Percentiles rank a stretch among this genome's conserved stretches.
These are phyloP conservation scores for Fusarium acutatum DNA, from an alignment of 2,329 filamentous ascomycete genomes.

Conservation along the genomic window DNA sequence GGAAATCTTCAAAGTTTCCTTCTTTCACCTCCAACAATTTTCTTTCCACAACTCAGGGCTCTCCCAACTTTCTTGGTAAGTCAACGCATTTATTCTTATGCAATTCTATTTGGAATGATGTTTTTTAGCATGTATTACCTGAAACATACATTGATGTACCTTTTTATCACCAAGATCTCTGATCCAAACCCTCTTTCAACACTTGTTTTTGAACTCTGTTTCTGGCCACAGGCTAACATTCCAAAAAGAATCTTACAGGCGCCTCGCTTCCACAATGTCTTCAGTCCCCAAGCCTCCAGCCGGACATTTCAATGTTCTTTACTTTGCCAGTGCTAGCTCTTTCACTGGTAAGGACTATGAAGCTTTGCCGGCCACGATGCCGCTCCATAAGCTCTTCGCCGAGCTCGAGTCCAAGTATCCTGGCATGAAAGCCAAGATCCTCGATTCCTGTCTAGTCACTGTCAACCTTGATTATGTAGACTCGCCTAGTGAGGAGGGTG, in stretches of 20 bases:
- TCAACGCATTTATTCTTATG: slow-evolving; percentile 3
- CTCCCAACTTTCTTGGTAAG: slow-evolving; percentile 46
- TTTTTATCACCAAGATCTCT: slow-evolving; percentile 79
- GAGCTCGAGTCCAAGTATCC: slow-evolving; percentile 73
- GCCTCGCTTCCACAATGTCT: slow-evolving; percentile 41
- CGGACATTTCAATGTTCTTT: slow-evolving; percentile 81
- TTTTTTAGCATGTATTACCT: slow-evolving; percentile 67
- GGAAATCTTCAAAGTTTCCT: slow-evolving; percentile 10
- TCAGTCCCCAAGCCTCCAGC: slow-evolving; percentile 57
- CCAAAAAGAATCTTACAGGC: slow-evolving; percentile 13
- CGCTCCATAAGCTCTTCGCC: slow-evolving; percentile 69
- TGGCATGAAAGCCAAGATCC: slow-evolving; percentile 73
- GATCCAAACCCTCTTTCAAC: slow-evolving; percentile 51
- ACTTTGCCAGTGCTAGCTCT: slow-evolving; percentile 80
- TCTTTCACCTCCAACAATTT: slow-evolving; percentile 11
- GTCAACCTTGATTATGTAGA: slow-evolving; percentile 86
- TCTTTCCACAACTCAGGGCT: slow-evolving; percentile 8
- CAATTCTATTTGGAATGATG: slow-evolving; percentile 56
- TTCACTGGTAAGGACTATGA: slow-evolving; percentile 76
- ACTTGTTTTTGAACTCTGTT: background rate
- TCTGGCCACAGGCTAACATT: slow-evolving; percentile 33
- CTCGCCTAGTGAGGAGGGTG: slow-evolving; percentile 57
- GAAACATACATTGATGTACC: slow-evolving; percentile 63
- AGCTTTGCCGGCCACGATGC: slow-evolving; percentile 70
- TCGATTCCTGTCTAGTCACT: slow-evolving; percentile 78